Percentiles rank a stretch among this genome's conserved stretches.
Evolutionary conservation across 2,329 filamentous ascomycete species (phyloP).

Genomic region (Aspergillus unguis): DNA sequence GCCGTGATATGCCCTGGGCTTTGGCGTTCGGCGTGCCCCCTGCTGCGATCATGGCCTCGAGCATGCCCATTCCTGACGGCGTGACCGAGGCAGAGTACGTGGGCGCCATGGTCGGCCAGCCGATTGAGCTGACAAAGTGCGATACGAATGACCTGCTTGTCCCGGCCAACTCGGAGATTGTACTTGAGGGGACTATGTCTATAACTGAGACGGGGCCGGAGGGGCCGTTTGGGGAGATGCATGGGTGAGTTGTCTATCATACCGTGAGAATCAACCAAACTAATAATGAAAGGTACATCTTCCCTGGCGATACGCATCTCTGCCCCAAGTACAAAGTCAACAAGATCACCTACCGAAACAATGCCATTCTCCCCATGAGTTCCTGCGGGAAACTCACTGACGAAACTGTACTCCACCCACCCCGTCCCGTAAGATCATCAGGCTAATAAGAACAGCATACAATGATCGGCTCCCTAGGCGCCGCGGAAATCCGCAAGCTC

Average conservation of each 20-base stretch:
- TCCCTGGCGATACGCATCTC: conserved; percentile 39
- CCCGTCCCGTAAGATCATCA: not conserved
- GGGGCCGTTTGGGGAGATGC: conserved; percentile 52
- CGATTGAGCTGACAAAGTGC: conserved; percentile 51
- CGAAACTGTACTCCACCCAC: conserved; percentile 36
- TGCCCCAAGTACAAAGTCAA: conserved; percentile 46
- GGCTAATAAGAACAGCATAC: conserved; percentile 26
- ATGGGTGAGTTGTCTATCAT: conserved; percentile 25
- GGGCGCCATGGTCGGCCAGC: conserved; percentile 45
- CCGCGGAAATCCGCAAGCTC: conserved; percentile 43
- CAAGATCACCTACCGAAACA: conserved; percentile 48
- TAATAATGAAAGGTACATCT: conserved; percentile 32
- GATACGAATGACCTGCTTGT: conserved; percentile 51
- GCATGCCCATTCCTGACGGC: conserved; percentile 50
- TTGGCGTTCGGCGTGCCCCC: conserved; percentile 50
- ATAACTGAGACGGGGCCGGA: conserved; percentile 44
- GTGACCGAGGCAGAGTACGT: conserved; percentile 50
- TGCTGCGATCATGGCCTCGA: conserved; percentile 47
- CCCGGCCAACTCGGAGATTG: conserved; percentile 51
- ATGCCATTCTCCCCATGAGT: conserved; percentile 50
- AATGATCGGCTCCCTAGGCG: conserved; percentile 43
- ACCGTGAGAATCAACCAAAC: not conserved
- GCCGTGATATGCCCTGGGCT: conserved; percentile 49
- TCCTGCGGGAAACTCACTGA: conserved; percentile 44
- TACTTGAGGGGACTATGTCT: conserved; percentile 50